Evolutionary conservation across 2,329 filamentous ascomycete genomes (phyloP), one percentile per base, ranked within the genome.

Genomic region (Exophiala spinifera): DNA sequence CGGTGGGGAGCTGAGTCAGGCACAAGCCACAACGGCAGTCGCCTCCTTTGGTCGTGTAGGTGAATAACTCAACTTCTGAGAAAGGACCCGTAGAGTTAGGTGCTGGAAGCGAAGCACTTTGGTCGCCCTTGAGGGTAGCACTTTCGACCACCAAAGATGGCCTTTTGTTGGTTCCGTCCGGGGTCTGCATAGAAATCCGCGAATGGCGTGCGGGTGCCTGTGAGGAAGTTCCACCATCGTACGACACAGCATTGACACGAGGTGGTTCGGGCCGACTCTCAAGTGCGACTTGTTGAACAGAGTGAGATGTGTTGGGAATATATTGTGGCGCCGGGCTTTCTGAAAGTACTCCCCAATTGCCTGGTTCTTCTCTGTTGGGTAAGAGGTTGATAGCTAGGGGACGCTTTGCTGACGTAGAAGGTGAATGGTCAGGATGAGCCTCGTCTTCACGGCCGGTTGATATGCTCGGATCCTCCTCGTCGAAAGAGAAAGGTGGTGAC

Each of bases 391-490:
- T 23, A 3, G 55, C 40, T 17, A 48, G 51, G 42, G 46, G 51
- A 19, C 54, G 54, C 34, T 57, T 60, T 19, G 57, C 51, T 14
- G 44, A 49, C 13, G 47, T 49, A 19, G 20, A 54, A 14, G 55
- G 34, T 3, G 54, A 48, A 40, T 55, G 46, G 13, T 31, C 33
- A 21, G 43, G 50, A 20, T 53, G 57, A 17, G 45, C 51, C 20
- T 60, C 39, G 25, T 42, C 49, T 44, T 60, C 55, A 28, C 51
- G 23, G 11, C 52, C 37, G 39, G 48, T 57, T 19, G 55, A n/a
- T 20, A 57, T 50, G 46, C 57, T 57, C 10, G 55, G 20, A 15
- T 57, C 57, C 21, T 57, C 54, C n/a, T 60, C 57, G 25, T 60
- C 52, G 23, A 57, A 60, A 33, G 49, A 48, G 10, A 57, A 51